A percentile compares a stretch with the other conserved stretches of the same genome.
These are phyloP conservation scores for Ceratobasidium sp. DNA, from an alignment of 1,284 basidiomycete species.

Conservation along the genomic window DNA sequence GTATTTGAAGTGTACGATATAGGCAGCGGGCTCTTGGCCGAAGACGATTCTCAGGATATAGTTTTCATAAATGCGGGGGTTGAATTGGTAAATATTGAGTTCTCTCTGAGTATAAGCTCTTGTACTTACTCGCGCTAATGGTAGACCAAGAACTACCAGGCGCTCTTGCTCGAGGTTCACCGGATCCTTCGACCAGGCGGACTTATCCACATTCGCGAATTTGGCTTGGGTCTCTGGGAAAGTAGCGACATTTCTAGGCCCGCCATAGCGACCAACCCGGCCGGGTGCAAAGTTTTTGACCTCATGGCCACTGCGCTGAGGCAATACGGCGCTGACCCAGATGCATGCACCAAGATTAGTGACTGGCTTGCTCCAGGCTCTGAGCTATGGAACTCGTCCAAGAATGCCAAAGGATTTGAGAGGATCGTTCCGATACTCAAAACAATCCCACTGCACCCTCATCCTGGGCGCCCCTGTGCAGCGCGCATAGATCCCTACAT, in stretches of 20 bases:
- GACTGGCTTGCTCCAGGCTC: neutral
- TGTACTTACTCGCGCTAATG: too few species aligned
- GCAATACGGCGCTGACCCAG: neutral
- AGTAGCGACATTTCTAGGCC: neutral
- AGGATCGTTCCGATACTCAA: neutral
- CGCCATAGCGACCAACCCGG: neutral
- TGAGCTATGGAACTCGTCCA: neutral
- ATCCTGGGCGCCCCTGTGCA: neutral
- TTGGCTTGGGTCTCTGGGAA: neutral
- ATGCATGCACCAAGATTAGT: neutral
- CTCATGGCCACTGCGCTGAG: neutral
- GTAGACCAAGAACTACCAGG: slow-evolving; percentile 1
- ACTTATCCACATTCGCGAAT: neutral
- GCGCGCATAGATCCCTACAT: neutral
- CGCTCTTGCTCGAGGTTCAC: neutral
- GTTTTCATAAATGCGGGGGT: slow-evolving; percentile 4
- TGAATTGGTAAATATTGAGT: neutral
- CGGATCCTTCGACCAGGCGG: slow-evolving; percentile 12
- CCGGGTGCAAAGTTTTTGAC: neutral
- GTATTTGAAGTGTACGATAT: slow-evolving; percentile 15
- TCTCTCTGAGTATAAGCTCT: neutral
- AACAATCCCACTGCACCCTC: neutral
- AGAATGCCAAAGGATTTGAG: neutral
- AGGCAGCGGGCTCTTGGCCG: neutral
- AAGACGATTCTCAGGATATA: slow-evolving; percentile 6